Evolutionary conservation across 2,329 filamentous ascomycete genomes (phyloP), one percentile per base, ranked within the genome.

Genomic region (Cladosporium sp.): DNA sequence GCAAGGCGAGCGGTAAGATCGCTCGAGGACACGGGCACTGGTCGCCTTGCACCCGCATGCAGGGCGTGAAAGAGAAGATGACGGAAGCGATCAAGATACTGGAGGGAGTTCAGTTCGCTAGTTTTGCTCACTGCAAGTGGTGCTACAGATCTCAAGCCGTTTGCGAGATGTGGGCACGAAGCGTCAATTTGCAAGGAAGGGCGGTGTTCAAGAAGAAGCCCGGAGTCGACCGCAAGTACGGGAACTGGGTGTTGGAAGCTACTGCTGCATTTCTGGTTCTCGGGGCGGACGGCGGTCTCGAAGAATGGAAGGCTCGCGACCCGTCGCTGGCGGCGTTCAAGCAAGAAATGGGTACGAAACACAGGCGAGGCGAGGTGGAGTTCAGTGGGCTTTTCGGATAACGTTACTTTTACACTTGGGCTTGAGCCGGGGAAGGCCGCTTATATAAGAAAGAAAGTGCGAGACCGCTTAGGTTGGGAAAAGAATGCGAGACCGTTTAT

Each of bases 151-250:
- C 36, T 19, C 36, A 39, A 39, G 36, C 36, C n/a, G 36, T 39
- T 17, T 39, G 36, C 36, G 36, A 39, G 36, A 15, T 39, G 36
- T 39, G 36, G 36, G 36, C 15, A 15, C 15, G 36, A 19, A 39
- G n/a, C n/a, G 36, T 39, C n/a, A 19, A 19, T 39, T 39, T 15
- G 36, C 36, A 39, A 19, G 18, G 36, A 15, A 39, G 36, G 18
- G 36, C 18, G 36, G 36, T 39, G 36, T 39, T 39, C 36, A 39
- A 39, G 36, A 39, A 39, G 36, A 39, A 39, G 36, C 15, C 36
- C 15, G 36, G 36, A 17, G 18, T 39, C n/a, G 36, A 39, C n/a
- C 18, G 36, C 36, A 39, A 19, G 36, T 39, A 39, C 18, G 36
- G 36, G 18, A 15, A 19, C n/a, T 39, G 36, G 36, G 36, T 39